Evolutionary conservation across 2,329 filamentous ascomycete species (phyloP).

Genomic region (Macrophomina phaseolina): DNA sequence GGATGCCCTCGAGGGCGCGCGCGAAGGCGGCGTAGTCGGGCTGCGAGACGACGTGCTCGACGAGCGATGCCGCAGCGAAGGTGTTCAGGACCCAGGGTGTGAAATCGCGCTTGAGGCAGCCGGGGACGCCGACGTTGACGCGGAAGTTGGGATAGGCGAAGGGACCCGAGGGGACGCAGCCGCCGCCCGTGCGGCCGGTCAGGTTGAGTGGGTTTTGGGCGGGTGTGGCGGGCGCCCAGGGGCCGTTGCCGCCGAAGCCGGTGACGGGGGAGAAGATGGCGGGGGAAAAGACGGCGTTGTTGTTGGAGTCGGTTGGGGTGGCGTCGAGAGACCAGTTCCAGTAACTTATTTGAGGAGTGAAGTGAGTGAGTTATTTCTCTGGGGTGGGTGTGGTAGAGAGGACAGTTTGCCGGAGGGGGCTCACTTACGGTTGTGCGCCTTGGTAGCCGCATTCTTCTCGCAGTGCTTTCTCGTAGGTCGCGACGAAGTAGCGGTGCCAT

Average conservation of each 20-base stretch:
- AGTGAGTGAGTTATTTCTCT: neutral
- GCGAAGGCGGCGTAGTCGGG: constrained; percentile 39
- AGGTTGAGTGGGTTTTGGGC: constrained; percentile 35
- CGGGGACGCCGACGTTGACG: constrained; percentile 34
- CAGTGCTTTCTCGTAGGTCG: constrained; percentile 50
- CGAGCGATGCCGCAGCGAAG: constrained; percentile 33
- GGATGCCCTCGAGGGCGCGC: constrained; percentile 35
- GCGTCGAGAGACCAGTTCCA: constrained; percentile 23
- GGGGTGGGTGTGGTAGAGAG: neutral
- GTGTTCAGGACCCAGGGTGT: constrained; percentile 35
- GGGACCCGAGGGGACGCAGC: constrained; percentile 60
- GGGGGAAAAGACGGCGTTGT: constrained; percentile 59
- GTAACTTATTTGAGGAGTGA: neutral
- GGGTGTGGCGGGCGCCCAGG: constrained; percentile 35
- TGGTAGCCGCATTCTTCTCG: constrained; percentile 50
- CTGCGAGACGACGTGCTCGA: constrained; percentile 35
- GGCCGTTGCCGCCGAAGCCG: constrained; percentile 46
- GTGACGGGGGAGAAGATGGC: constrained; percentile 33
- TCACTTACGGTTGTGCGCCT: constrained; percentile 52
- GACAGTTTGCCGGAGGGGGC: too few species aligned
- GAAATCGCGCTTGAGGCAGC: constrained; percentile 43
- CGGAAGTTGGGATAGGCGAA: constrained; percentile 47
- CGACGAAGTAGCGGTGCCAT: constrained; percentile 52
- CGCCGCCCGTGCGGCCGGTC: constrained; percentile 54
- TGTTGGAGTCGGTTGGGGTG: neutral